Evolutionary conservation across 2,329 filamentous ascomycete species (phyloP).

Genomic region (Scytalidium lignicola): DNA sequence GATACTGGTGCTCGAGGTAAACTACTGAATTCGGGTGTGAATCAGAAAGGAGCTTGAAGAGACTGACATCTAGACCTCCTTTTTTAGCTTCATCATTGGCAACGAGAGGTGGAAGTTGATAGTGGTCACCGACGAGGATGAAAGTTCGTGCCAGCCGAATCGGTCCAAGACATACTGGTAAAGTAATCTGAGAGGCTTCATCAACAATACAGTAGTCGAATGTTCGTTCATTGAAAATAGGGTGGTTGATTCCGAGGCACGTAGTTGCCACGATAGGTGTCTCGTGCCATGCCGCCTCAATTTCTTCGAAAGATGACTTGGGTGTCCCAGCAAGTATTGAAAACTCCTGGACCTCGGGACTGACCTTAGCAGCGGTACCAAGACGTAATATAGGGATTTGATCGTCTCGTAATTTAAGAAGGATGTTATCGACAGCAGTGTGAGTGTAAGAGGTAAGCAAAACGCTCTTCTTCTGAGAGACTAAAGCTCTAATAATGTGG

Average conservation of each 20-base stretch:
- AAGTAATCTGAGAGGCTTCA: conserved; percentile 93
- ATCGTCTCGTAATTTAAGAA: conserved; percentile 82
- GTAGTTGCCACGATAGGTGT: conserved; percentile 91
- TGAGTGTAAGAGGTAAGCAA: conserved; percentile 94
- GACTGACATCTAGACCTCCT: conserved; percentile 83
- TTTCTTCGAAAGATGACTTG: conserved; percentile 74
- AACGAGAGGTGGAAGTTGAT: conserved; percentile 89
- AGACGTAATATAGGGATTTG: conserved; percentile 78
- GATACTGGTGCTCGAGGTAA: conserved; percentile 91
- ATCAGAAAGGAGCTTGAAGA: conserved; percentile 93
- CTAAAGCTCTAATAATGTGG: conserved; percentile 88
- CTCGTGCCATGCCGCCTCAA: conserved; percentile 77
- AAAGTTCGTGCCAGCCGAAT: conserved; percentile 91
- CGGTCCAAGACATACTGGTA: conserved; percentile 89
- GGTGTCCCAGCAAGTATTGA: conserved; percentile 70
- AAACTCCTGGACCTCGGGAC: conserved; percentile 82
- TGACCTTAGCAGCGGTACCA: conserved; percentile 78
- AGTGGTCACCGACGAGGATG: conserved; percentile 93
- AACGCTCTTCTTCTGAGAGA: conserved; percentile 86
- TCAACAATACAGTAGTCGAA: conserved; percentile 99
- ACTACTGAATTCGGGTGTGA: conserved; percentile 82
- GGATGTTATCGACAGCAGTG: conserved; percentile 95
- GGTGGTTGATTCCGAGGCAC: conserved; percentile 86
- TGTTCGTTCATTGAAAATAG: conserved; percentile 77
- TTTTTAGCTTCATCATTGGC: conserved; percentile 83